phyloP scores from a whole-genome alignment of 2,329 filamentous ascomycete genomes.

The Herpomyces periplanetae region DNA sequence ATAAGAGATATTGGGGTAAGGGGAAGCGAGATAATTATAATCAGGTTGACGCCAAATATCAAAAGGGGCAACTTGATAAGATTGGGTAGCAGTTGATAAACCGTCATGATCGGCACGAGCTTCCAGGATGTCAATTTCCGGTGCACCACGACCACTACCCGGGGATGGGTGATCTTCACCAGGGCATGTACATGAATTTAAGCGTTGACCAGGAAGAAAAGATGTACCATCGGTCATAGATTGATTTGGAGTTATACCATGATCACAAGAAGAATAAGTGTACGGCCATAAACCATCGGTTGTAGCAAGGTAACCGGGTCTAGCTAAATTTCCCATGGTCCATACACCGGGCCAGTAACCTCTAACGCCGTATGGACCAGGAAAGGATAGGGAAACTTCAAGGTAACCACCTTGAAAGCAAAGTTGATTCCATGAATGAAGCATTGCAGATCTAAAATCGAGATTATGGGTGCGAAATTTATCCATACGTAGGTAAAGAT shows the following conservation, averaged over 20 bases:
- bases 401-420: slow-evolving; percentile 30
- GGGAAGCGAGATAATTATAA: slow-evolving; percentile 8
- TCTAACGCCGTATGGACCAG: slow-evolving; percentile 20
- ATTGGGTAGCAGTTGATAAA: slow-evolving; percentile 22
- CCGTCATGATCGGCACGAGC: slow-evolving; percentile 17
- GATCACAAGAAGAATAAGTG: slow-evolving; percentile 23
- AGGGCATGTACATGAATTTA: slow-evolving; percentile 24
- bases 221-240: slow-evolving; percentile 23
- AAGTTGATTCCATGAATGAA: slow-evolving; percentile 31
- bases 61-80: slow-evolving; percentile 24
- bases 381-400: slow-evolving; percentile 27
- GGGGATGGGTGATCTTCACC: slow-evolving; percentile 22
- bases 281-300: slow-evolving; percentile 37
- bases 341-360: slow-evolving; percentile 40
- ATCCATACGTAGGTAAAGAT: slow-evolving; percentile 22
- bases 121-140: slow-evolving; percentile 31
- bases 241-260: slow-evolving; percentile 29
- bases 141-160: slow-evolving; percentile 21
- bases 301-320: slow-evolving; percentile 24
- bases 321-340: slow-evolving; percentile 30
- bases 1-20: slow-evolving; percentile 10
- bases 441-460: slow-evolving; percentile 28
- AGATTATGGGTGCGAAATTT: slow-evolving; percentile 21
- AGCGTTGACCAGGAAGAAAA: slow-evolving; percentile 24
- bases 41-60: slow-evolving; percentile 27